A percentile compares a stretch with the other conserved stretches of the same genome.
Evolutionary conservation across 179 eudicot genomes (phyloP).

Genomic region (Gypsophila paniculata): DNA sequence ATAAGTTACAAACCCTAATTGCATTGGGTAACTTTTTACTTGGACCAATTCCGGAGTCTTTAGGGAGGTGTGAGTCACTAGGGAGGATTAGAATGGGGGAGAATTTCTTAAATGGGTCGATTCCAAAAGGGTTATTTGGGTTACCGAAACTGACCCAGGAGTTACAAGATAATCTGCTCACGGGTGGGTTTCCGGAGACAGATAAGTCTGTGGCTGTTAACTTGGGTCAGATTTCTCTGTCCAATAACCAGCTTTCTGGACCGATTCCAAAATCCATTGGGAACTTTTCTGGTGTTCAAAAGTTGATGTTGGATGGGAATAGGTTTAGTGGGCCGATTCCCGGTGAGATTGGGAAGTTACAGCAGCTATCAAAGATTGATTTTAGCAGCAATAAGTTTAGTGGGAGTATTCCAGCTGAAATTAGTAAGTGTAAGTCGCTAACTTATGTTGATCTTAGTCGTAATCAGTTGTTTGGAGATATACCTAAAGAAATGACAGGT

Average conservation of each 20-base stretch:
- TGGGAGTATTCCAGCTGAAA: constrained; percentile 49
- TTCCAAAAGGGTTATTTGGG: constrained; percentile 67
- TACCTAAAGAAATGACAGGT: constrained; percentile 66
- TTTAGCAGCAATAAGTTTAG: constrained; percentile 59
- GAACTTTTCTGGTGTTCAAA: constrained; percentile 63
- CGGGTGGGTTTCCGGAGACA: constrained; percentile 73
- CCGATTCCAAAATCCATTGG: constrained; percentile 60
- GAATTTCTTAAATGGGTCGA: constrained; percentile 81
- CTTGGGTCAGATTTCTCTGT: constrained; percentile 68
- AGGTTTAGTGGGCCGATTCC: constrained; percentile 55
- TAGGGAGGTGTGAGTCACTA: constrained; percentile 61
- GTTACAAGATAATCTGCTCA: constrained; percentile 66
- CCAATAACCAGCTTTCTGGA: constrained; percentile 69
- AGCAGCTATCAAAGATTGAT: constrained; percentile 76
- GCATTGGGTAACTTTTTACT: constrained; percentile 61
- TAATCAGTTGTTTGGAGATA: constrained; percentile 54
- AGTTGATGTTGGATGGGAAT: constrained; percentile 69
- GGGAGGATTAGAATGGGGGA: constrained; percentile 74
- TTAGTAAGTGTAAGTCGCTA: constrained; percentile 55
- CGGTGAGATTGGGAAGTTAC: constrained; percentile 54
- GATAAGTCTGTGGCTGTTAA: constrained; percentile 29
- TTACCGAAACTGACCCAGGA: constrained; percentile 68
- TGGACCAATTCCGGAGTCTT: constrained; percentile 66
- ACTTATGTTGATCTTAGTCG: constrained; percentile 72
- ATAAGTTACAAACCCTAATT: constrained; percentile 53